These are phyloP conservation scores for Hypomyces rosellus DNA, from an alignment of 2,329 filamentous ascomycete species.

Conservation along the genomic window DNA sequence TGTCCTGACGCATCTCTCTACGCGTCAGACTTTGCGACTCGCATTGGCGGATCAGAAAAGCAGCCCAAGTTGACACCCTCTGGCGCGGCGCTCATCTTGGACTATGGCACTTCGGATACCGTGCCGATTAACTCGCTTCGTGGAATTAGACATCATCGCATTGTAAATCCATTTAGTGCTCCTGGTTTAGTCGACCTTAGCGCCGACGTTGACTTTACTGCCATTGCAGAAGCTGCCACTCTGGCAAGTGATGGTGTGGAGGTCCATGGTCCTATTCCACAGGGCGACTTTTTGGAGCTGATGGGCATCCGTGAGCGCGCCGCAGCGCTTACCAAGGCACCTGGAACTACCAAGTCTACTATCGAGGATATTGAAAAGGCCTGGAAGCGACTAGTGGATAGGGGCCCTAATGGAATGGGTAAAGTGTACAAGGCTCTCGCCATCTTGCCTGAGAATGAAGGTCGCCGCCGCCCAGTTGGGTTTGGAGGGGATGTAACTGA, in stretches of 20 bases:
- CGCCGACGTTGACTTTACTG: slow-evolving; percentile 89
- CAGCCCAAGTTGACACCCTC: slow-evolving; percentile 56
- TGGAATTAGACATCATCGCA: slow-evolving; percentile 72
- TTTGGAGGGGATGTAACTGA: slow-evolving; percentile 68
- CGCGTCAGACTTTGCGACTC: slow-evolving; percentile 70
- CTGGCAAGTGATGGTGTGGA: slow-evolving; percentile 73
- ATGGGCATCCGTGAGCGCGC: slow-evolving; percentile 83
- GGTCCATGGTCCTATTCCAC: slow-evolving; percentile 85
- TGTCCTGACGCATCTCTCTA: slow-evolving; percentile 82
- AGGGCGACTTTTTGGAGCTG: slow-evolving; percentile 68
- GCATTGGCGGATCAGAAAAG: slow-evolving; percentile 65
- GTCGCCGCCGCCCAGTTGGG: slow-evolving; percentile 72
- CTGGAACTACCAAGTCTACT: slow-evolving; percentile 36
- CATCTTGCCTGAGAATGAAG: slow-evolving; percentile 74
- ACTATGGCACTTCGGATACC: slow-evolving; percentile 76
- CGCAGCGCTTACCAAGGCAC: slow-evolving; percentile 53
- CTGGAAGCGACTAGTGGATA: slow-evolving; percentile 79
- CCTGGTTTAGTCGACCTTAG: slow-evolving; percentile 83
- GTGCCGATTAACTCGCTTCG: slow-evolving; percentile 86
- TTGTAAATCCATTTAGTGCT: slow-evolving; percentile 70
- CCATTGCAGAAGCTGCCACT: slow-evolving; percentile 75
- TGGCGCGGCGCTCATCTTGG: slow-evolving; percentile 88
- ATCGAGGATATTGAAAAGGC: slow-evolving; percentile 61
- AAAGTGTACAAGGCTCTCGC: slow-evolving; percentile 91
- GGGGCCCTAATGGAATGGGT: slow-evolving; percentile 80